Percentiles rank a stretch among this genome's conserved stretches.
Conservation (phyloP, 192 early-diverging fungal genomes). For the Coemansia sp. region DNA sequence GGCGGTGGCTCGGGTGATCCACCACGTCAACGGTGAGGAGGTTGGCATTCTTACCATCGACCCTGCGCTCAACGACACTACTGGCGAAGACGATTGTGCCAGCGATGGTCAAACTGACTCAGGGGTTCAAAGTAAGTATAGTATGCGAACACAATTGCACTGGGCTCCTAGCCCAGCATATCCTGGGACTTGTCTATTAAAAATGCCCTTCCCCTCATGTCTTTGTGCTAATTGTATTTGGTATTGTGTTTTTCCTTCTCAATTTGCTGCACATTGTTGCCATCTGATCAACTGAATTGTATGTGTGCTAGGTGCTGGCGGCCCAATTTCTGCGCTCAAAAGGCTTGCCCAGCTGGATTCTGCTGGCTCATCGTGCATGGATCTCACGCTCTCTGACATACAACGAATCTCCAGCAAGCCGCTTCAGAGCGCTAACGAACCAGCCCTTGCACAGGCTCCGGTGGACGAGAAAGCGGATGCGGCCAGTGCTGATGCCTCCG, state of each 20-base stretch:
- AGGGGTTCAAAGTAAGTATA: constrained; percentile 9
- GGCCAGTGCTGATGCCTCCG: neutral
- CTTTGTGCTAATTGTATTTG: neutral
- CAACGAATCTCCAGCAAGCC: constrained; percentile 14
- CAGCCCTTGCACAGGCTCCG: neutral
- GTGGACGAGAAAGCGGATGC: neutral
- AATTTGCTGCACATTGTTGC: too few relatives aligned
- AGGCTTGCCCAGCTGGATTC: constrained; percentile 25
- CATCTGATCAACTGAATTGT: neutral
- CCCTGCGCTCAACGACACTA: neutral
- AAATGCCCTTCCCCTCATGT: too few relatives aligned
- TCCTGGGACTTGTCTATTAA: neutral
- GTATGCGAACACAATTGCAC: constrained; percentile 4
- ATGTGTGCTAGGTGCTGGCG: constrained; percentile 16
- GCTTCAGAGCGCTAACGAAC: neutral
- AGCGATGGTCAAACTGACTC: constrained; percentile 6
- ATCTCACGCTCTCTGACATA: constrained; percentile 45
- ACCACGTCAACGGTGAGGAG: constrained; percentile 5
- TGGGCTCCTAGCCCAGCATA: neutral
- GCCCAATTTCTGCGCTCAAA: constrained; percentile 23
- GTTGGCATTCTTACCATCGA: constrained; percentile 1
- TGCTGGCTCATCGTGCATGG: constrained; percentile 39
- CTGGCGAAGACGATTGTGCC: constrained; percentile 5
- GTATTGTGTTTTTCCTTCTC: neutral
- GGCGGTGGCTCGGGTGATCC: neutral